Evolutionary conservation across 2,329 filamentous ascomycete species (phyloP), one percentile per base, ranked within the genome.

Genomic region (Phialophora expanda): DNA sequence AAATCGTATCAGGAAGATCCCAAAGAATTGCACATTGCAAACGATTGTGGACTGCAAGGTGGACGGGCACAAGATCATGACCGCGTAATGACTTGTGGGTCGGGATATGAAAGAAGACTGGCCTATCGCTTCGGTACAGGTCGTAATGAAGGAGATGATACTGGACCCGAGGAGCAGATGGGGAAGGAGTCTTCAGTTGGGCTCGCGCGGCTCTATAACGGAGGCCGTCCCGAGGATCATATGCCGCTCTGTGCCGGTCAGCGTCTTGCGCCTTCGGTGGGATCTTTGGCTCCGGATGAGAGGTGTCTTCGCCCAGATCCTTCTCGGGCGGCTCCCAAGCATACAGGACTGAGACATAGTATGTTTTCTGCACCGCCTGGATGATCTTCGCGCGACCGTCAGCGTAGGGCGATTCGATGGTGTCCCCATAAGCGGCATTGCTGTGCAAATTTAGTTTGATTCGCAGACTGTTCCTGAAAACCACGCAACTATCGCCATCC

Each of bases 381-480:
- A 71, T 32, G 38, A 71, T 56, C 53, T 64, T 67, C 14, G 65
- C 59, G n/a, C 24, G 38, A 7, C 65, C 65, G n/a, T 65, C 61
- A 11, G 50, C 57, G 55, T 67, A 64, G 30, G 65, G 67, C 4
- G 59, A 64, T 3, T 65, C 56, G 24, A 67, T 62, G 12, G 14
- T 61, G 24, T 48, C 56, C 3, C 66, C 62, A 30, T 63, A 55
- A 5, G 38, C 26, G 17, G 51, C 24, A 41, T 61, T 28, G 9
- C 60, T 28, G 8, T 46, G 32, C n/a, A 32, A 61, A 57, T 76
- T 74, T 28, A 78, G 64, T 34, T 74, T 69, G 41, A 78, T 73
- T 4, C 70, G 67, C 0, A 72, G 66, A 11, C 75, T 70, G 4
- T 72, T 73, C 60, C 76, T 76, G 53, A 74, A 71, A 26, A 72